Base-by-base conservation (phyloP, 805 yeast genomes). In the Starmera pachycereana region DNA sequence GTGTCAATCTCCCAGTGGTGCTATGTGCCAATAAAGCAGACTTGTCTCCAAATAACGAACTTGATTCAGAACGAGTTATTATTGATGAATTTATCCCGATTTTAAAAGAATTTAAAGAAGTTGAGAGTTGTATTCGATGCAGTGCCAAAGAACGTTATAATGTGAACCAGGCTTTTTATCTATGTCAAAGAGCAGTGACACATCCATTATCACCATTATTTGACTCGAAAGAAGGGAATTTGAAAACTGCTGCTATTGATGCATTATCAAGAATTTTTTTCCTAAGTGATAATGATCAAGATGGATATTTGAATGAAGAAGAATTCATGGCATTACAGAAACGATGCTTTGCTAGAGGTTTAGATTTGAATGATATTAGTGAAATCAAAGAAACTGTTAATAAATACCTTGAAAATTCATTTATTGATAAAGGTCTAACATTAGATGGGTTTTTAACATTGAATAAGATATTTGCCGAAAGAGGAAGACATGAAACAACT, bases 401-500 rank as follows among this genome's bases (percentile, higher is more conserved):
- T 27, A 40, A 38, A 2, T 27, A 56, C 46, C 44, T 62, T 42
- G 49, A 59, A 29, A 55, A 63, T 39, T 54, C 68, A 47, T 57
- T 55, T 19, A 49, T 55, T 1, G 62, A 53, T 0, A 61, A 58
- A 37, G 95, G 95, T 0, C 64, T 90, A 3, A 73, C 85, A 0
- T 72, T 69, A 38, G 76, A 73, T 36, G 97, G 95, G 0, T 92
- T 92, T 52, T 61, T 92, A 3, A 63, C 76, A 1, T 63, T 92
- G 39, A 88, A 86, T 59, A 83, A 81, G 53, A 61, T 85, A 22
- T 92, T 83, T 57, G 95, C 94, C 1, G 95, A 87, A 49, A 75
- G 76, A 31, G 99, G 98, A 0, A 67, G 97, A 29, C 97, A 92
- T 57, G 99, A 92, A 56, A 92, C 97, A 0, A 81, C 87, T 0